Conservation (phyloP, 345 rosid species). For the Dipteronia sinensis region DNA sequence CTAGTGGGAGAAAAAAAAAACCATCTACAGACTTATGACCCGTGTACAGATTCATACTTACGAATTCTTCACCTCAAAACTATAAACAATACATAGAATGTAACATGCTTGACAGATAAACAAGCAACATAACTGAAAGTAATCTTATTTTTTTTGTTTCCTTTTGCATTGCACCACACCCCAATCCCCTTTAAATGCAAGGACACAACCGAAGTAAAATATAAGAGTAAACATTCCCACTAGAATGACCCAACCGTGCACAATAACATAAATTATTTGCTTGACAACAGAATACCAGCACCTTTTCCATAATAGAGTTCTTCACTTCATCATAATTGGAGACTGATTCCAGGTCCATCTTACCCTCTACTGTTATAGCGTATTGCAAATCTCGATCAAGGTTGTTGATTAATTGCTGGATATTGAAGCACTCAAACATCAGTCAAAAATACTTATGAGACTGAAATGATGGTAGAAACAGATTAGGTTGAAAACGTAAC, state of each 20-base stretch:
- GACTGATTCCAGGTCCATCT: conserved; percentile 79
- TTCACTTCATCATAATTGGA: conserved; percentile 90
- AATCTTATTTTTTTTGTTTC: too few relatives aligned
- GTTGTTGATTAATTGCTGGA: conserved; percentile 83
- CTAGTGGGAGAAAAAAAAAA: not conserved
- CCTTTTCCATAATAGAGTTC: conserved; percentile 75
- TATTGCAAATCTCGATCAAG: conserved; percentile 95
- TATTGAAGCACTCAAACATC: conserved; percentile 29
- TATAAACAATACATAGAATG: conserved; percentile 3
- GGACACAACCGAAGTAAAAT: not conserved
- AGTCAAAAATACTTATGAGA: conserved; percentile 24
- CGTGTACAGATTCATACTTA: not conserved
- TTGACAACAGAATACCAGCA: conserved; percentile 31
- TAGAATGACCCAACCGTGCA: conserved; percentile 10
- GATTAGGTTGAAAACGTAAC: not conserved
- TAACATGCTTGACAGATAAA: conserved; percentile 7
- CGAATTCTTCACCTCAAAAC: not conserved
- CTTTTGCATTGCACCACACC: too few relatives aligned
- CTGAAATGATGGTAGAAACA: not conserved
- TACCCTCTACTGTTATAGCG: conserved; percentile 92
- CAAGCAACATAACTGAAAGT: conserved; percentile 5
- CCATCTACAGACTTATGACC: not conserved
- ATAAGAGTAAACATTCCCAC: conserved; percentile 4
- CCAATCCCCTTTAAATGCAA: not conserved
- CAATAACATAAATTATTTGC: not conserved